Evolutionary conservation across 345 rosid genomes (phyloP), one percentile per base, ranked within the genome.

Genomic region (Luvunga scandens): DNA sequence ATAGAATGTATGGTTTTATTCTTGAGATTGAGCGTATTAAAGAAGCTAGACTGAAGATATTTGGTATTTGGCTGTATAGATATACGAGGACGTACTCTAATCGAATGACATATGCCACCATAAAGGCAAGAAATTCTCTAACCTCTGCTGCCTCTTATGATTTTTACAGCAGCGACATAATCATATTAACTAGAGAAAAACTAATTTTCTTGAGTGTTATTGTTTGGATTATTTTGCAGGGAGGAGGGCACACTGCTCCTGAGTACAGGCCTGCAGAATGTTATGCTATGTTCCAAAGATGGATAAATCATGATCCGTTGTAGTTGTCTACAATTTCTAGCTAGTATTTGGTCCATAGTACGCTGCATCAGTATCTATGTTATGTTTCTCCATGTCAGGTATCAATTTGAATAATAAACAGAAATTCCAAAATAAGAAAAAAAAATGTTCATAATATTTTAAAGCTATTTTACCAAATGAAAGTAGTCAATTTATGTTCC

Each of bases 81-180:
- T 90, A 86, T 74, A 86, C 92, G 1, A 89, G 93, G 81, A 84
- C 86, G 48, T 91, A 90, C 66, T 81, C 90, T 1, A 93, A 88
- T 76, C 75, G 57, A 28, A 88, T 90, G 98, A 86, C 94, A 30
- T 93, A 86, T 68, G 93, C 94, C 28, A 93, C 97, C 3, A 67
- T 91, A 6, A 93, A 90, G 87, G 98, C 74, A 79, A 72, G 83
- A 28, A 36, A 45, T 45, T 45, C 18, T 10, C 18, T 45, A 45
- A 13, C 50, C 13, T 45, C 13, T 45, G 18, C 18, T 45, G 16
- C 18, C 50, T 45, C 50, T 45, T 45, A 13, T 4, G 4, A 34
- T 4, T 6, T 31, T 33, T 36, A 12, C 2, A 10, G 19, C 4
- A 0, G 1, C 0, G 19, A 50, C 24, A 36, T 9, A 1, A n/a